Evolutionary conservation across 2,329 filamentous ascomycete genomes (phyloP), one percentile per base, ranked within the genome.

Genomic region (Fusarium buharicum): DNA sequence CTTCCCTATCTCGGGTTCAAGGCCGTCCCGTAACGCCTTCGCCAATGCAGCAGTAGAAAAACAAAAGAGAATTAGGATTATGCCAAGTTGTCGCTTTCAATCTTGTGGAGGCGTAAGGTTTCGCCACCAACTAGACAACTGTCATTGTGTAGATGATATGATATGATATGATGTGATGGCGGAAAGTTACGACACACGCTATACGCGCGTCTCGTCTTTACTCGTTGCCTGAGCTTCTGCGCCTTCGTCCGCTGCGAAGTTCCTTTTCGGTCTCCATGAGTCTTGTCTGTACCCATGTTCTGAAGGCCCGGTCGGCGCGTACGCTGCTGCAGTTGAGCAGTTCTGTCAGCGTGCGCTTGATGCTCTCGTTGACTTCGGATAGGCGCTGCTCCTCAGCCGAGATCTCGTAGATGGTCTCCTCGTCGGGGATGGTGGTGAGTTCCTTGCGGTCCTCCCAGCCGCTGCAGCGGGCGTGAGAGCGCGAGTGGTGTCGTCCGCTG

Each of bases 201-300:
- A 30, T 14, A 40, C 55, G 27, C 28, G 24, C 28, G 22, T 40
- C 22, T 33, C 12, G 11, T 9, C 24, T 36, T 50, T 72, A 73
- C 45, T 70, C 62, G 59, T 58, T 72, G 62, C 71, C 67, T 20
- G 73, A 73, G 70, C 80, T 81, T 44, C 82, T 77, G 59, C 82
- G 74, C 64, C 84, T 76, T 45, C 84, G 76, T 31, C 83, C 81
- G 9, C 79, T 81, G 28, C 84, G 80, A 51, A 87, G 73, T 66
- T 87, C 84, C 67, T 82, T 82, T 68, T 87, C 84, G 17, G 84
- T 86, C 66, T 86, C 83, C 81, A 88, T 82, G 22, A 88, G 75
- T 13, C 84, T 77, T 17, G 81, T 78, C 72, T 87, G 85, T 30
- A 87, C 82, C 81, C 83, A 87, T 57, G 79, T 84, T 43, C 85